A percentile compares a stretch with the other conserved stretches of the same genome.
Evolutionary conservation across 768 basidiomycete species (phyloP).

Genomic region (Hemileccinum impolitum): DNA sequence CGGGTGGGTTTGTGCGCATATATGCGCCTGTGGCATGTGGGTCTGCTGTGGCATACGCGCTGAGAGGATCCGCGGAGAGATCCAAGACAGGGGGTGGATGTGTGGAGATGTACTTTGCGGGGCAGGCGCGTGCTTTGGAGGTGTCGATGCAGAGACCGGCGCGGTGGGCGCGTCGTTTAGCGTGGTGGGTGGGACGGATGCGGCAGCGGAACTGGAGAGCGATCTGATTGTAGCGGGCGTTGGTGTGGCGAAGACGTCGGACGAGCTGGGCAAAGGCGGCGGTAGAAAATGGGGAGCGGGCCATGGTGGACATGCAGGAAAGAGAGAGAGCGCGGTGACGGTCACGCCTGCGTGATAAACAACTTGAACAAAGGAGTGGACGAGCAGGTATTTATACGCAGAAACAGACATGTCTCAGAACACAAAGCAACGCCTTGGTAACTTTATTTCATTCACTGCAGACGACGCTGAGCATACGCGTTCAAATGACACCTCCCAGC

Average conservation of each 20-base stretch:
- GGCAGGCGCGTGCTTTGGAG: conserved; percentile 38
- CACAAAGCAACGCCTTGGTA: too few relatives aligned
- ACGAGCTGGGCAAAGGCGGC: conserved; percentile 36
- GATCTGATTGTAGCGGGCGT: conserved; percentile 38
- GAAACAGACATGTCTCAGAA: too few relatives aligned
- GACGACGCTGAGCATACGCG: too few relatives aligned
- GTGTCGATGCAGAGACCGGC: conserved; percentile 45
- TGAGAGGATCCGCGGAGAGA: conserved; percentile 18
- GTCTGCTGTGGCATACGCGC: conserved; percentile 5
- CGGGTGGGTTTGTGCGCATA: conserved; percentile 15
- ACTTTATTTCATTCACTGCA: too few relatives aligned
- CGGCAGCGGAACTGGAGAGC: conserved; percentile 39
- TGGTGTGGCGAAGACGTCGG: conserved; percentile 42
- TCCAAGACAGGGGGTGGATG: conserved; percentile 14
- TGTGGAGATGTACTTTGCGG: conserved; percentile 36
- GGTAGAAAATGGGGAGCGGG: conserved; percentile 28
- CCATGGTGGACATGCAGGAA: conserved; percentile 16
- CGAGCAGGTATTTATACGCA: too few relatives aligned
- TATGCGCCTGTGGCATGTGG: not conserved
- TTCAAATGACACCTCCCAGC: too few relatives aligned
- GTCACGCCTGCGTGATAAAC: conserved; percentile 14
- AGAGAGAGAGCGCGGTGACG: not conserved
- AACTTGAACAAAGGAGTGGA: too few relatives aligned
- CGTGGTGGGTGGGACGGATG: conserved; percentile 41
- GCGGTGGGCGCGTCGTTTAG: conserved; percentile 42